These are phyloP conservation scores for Phalaenopsis equestris DNA, from an alignment of 106 monocot species.

Conservation along the genomic window DNA sequence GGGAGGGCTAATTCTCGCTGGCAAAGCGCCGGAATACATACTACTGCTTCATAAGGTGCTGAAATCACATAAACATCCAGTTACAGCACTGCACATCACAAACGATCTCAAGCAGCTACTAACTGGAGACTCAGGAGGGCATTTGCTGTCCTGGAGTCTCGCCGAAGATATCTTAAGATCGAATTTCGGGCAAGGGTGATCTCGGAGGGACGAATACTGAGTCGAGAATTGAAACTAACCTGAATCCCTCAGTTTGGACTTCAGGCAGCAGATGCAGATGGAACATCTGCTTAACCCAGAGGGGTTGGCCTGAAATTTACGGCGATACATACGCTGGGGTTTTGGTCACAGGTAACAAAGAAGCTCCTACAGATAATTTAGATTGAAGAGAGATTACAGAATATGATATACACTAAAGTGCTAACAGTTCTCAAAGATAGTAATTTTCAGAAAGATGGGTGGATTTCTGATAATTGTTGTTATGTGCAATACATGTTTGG, in stretches of 20 bases:
- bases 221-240: conserved; percentile 1
- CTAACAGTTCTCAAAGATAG: background rate
- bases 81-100: conserved; percentile 72
- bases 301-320: conserved; percentile 1
- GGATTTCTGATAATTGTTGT: background rate
- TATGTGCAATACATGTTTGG: conserved; percentile 1
- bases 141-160: conserved; percentile 78
- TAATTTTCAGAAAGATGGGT: background rate
- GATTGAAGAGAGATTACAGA: background rate
- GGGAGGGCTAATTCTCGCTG: conserved; percentile 25
- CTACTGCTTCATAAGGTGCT: conserved; percentile 68
- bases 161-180: conserved; percentile 57
- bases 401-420: background rate
- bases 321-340: background rate
- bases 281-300: background rate
- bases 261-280: background rate
- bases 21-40: conserved; percentile 50
- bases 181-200: conserved; percentile 21
- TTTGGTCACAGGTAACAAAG: background rate
- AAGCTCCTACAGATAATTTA: background rate
- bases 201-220: background rate
- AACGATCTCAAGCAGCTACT: conserved; percentile 74
- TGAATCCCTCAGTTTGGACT: background rate
- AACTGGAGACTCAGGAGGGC: conserved; percentile 69
- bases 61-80: conserved; percentile 80